Evolutionary conservation across 1,284 basidiomycete species (phyloP).

Genomic region (Coriolopsis trogii): DNA sequence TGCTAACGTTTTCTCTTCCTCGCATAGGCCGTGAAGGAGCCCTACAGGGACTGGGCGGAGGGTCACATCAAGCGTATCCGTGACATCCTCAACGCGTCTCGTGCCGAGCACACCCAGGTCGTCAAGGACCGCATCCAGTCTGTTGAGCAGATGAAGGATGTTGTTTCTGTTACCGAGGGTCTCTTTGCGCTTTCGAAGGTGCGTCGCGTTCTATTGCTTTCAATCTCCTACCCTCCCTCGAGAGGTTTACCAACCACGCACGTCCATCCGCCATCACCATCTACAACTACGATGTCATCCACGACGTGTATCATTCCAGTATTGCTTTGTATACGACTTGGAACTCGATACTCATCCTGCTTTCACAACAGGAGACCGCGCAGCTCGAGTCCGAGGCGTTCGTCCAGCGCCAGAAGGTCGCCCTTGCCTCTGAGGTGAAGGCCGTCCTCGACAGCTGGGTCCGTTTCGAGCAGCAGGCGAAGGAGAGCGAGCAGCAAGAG

Average conservation of each 20-base stretch:
- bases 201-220: conserved; percentile 19
- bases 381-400: conserved; percentile 91
- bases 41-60: conserved; percentile 94
- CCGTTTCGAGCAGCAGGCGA: conserved; percentile 94
- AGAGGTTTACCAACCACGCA: no score
- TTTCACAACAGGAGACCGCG: conserved; percentile 78
- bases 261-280: no score
- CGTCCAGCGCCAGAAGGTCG: conserved; percentile 88
- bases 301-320: no score
- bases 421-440: conserved; percentile 90
- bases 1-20: not conserved
- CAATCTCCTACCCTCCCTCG: not conserved
- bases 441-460: conserved; percentile 97
- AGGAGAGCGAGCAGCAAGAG: conserved; percentile 94
- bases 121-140: conserved; percentile 92
- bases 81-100: conserved; percentile 81
- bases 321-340: not conserved
- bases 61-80: conserved; percentile 85
- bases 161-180: conserved; percentile 86
- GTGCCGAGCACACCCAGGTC: conserved; percentile 90
- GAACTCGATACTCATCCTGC: not conserved
- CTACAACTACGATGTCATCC: no score
- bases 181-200: conserved; percentile 95
- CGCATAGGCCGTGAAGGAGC: conserved; percentile 58
- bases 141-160: conserved; percentile 93